Evolutionary conservation across 306 rosid genomes (phyloP), one percentile per base, ranked within the genome.

Genomic region (Luffa aegyptiaca): DNA sequence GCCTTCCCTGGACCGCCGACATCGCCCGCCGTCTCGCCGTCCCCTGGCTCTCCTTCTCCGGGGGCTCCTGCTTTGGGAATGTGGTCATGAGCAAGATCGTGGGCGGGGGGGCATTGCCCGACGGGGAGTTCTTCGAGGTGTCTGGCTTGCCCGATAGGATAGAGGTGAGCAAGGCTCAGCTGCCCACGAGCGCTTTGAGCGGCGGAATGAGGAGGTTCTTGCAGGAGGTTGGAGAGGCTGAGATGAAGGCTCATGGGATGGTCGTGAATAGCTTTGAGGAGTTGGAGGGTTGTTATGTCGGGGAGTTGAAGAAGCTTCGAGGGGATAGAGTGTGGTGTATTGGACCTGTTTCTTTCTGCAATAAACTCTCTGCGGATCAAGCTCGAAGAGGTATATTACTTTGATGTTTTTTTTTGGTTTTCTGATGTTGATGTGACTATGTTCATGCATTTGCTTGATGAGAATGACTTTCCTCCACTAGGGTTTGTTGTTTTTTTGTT

Each of bases 31-130:
- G 78, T 58, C 84, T 87, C 51, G 26, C 82, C 10, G 80, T 91
- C 53, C 97, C 94, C 1, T 83, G 96, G 86, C 77, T 93, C 18
- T 84, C 92, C 5, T 92, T 90, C 85, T 8, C n/a, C n/a, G 90
- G 86, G 12, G 33, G 66, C 0, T 9, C 85, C 26, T 88, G 93
- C 33, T 89, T 89, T 78, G 78, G 72, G 58, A 86, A 73, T 39
- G 17, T 81, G 42, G 82, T 88, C 74, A 6, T 14, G 5, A 26
- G 45, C 9, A 90, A 81, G 1, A 1, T 82, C n/a, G 0, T 0
- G 31, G 31, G 31, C 31, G 31, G 31, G 4, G 1, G 6, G 9
- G 45, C 64, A 35, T 77, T 42, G n/a, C 55, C 84, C 3, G 84
- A 83, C 18, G 49, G 76, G 0, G 88, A 82, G 68, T 80, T 58